Evolutionary conservation across 352 stramenopile genomes (phyloP), one percentile per base, ranked within the genome.

Genomic region (Pseudoperonospora humuli): DNA sequence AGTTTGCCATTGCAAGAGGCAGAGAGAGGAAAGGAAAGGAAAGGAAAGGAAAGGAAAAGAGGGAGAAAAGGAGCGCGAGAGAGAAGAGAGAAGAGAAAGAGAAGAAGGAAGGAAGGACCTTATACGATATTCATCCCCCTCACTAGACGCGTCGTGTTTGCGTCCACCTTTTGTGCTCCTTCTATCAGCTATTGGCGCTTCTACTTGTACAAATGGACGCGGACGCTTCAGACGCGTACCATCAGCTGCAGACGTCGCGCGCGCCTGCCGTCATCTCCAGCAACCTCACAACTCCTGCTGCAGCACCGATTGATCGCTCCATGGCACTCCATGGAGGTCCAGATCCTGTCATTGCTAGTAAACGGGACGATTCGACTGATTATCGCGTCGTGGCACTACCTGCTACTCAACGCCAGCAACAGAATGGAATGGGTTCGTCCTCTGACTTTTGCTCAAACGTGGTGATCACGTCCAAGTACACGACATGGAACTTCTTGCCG

Each of bases 401-500:
- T 19, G 55, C 73, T 36, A 47, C 52, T 3, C 33, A 69, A 5
- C 42, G 32, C 9, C 33, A 41, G 7, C 39, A 54, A 13, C 28
- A 40, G 1, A 3, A 33, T 11, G 41, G 36, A 19, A 18, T 36
- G 13, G 54, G 61, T 13, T 39, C 24, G 2, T 28, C 54, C 24
- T 31, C 59, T 11, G 35, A 55, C 7, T 86, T 84, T 49, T 84
- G 70, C 55, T 75, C 72, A 13, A 97, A 97, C 46, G 64, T 90
- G 23, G 79, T 97, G 11, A 87, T 86, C 45, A 96, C 88, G 35
- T 92, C 84, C 58, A 96, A 95, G 67, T 97, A 95, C 68, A 92
- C 84, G 48, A 54, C 59, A 13, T 92, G 70, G 60, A 93, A 79
- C 52, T 96, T 97, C 45, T 31, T 97, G 23, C 86, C 87, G 32